Conservation (phyloP, 2,329 filamentous ascomycete species). For the Dactylellina sp. region DNA sequence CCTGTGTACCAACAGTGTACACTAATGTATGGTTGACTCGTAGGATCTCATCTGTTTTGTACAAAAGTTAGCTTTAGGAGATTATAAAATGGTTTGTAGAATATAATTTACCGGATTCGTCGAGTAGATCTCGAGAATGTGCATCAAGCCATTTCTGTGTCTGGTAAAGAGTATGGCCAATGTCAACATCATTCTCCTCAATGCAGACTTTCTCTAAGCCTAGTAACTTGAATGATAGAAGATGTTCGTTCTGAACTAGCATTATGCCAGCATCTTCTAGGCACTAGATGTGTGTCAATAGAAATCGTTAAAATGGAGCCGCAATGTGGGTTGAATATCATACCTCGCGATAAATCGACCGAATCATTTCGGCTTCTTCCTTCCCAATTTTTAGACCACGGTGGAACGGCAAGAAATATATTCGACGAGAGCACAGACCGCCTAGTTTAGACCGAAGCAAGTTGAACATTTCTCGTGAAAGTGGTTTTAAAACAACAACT, state of each 20-base stretch:
- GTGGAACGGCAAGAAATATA: conserved; percentile 73
- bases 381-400: conserved; percentile 65
- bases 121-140: conserved; percentile 70
- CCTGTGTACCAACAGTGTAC: conserved; percentile 72
- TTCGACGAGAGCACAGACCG: conserved; percentile 68
- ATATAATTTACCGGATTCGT: conserved; percentile 68
- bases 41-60: conserved; percentile 69
- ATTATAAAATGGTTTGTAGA: conserved; percentile 8
- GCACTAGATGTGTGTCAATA: conserved; percentile 63
- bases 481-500: conserved; percentile 72
- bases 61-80: background rate
- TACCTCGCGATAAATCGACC: conserved; percentile 62
- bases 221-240: conserved; percentile 74
- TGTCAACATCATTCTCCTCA: conserved; percentile 55
- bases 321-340: background rate
- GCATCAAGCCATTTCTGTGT: conserved; percentile 67
- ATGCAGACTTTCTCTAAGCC: conserved; percentile 68
- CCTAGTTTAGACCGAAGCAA: conserved; percentile 70
- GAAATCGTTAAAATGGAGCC: background rate
- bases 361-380: conserved; percentile 63
- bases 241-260: conserved; percentile 73
- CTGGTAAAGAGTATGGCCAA: conserved; percentile 62
- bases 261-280: conserved; percentile 69
- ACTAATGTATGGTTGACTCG: conserved; percentile 72
- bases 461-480: conserved; percentile 72